Conservation (phyloP, 1,139 yeast species). For the Suhomyces atakaporum region DNA sequence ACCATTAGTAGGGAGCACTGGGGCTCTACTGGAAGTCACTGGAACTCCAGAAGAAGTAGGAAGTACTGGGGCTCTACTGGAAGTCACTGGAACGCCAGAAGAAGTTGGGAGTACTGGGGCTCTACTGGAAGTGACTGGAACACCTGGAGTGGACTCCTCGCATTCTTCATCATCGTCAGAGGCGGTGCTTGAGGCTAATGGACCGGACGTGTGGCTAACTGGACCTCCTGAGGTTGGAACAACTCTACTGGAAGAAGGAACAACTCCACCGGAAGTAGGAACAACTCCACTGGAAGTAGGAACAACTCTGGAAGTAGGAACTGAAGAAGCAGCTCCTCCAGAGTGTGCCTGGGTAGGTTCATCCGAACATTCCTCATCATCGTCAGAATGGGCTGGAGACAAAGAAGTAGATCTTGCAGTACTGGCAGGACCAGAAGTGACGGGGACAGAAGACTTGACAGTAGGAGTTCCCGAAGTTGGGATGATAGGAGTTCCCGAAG, state of each 20-base stretch:
- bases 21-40: neutral
- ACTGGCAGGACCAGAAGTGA: neutral
- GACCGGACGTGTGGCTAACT: neutral
- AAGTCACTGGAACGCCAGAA: too few species aligned
- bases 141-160: too few species aligned
- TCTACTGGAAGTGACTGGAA: too few species aligned
- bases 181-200: constrained; percentile 1
- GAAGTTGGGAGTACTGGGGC: too few species aligned
- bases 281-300: neutral
- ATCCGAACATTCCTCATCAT: neutral
- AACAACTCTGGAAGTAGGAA: too few species aligned
- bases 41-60: too few species aligned
- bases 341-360: constrained; percentile 2
- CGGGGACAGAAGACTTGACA: neutral
- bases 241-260: neutral
- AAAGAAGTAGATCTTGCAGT: too few species aligned
- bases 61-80: too few species aligned
- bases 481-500: neutral
- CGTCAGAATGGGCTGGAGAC: too few species aligned
- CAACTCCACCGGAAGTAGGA: constrained; percentile 6
- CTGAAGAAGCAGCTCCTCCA: constrained; percentile 1
- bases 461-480: too few species aligned
- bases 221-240: constrained; percentile 2
- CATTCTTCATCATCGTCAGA: constrained; percentile 16
- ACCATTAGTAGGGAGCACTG: constrained; percentile 1